phyloP scores from a whole-genome alignment of 2,329 filamentous ascomycete species.

The Beauveria asiatica region DNA sequence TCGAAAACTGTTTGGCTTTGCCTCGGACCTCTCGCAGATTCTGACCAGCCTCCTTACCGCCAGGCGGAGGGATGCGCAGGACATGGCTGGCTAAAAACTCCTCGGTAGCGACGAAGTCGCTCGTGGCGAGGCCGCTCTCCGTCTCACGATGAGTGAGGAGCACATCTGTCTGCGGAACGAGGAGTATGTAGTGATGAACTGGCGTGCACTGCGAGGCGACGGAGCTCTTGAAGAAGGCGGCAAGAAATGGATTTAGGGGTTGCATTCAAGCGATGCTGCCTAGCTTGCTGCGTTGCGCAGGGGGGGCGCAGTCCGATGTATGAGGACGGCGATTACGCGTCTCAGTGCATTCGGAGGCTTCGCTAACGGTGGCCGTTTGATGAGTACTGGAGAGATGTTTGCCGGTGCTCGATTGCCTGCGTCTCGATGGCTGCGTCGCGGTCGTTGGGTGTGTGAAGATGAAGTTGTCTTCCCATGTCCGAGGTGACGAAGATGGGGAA shows the following conservation, averaged over 20 bases:
- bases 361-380: not conserved
- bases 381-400: not conserved
- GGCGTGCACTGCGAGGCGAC: conserved; percentile 86
- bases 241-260: conserved; percentile 96
- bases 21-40: conserved; percentile 78
- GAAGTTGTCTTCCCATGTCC: not conserved
- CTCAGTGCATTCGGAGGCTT: not conserved
- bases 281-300: conserved; percentile 1
- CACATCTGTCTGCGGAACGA: conserved; percentile 88
- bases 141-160: conserved; percentile 81
- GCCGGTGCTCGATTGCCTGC: not conserved
- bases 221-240: conserved; percentile 97
- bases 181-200: conserved; percentile 82
- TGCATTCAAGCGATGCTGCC: conserved; percentile 56
- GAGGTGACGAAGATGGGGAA: not conserved
- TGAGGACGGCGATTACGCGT: not conserved
- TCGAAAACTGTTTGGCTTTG: conserved; percentile 91
- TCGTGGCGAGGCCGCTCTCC: conserved; percentile 68
- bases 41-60: conserved; percentile 46
- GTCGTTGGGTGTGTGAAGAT: not conserved
- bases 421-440: not conserved
- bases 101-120: conserved; percentile 78
- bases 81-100: conserved; percentile 98
- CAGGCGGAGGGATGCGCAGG: conserved; percentile 63
- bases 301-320: not conserved